Conservation (phyloP, 2,329 filamentous ascomycete genomes). For the Fusarium continuum region DNA sequence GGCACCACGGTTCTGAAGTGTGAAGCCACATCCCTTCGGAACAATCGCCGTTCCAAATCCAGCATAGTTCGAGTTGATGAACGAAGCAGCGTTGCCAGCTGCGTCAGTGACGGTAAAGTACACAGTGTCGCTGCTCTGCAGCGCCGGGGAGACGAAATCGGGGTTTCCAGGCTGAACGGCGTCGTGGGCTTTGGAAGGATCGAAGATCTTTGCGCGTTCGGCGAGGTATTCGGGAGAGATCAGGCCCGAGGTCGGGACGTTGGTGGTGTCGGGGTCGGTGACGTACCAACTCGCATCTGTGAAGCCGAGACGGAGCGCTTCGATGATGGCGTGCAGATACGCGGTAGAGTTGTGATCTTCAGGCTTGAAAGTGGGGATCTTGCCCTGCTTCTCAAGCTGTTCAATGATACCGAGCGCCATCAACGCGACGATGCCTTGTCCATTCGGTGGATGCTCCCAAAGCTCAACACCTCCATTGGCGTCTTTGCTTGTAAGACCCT, state of each 20-base stretch:
- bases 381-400: conserved; percentile 78
- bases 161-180: conserved; percentile 71
- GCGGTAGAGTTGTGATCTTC: conserved; percentile 82
- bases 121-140: conserved; percentile 89
- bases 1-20: conserved; percentile 89
- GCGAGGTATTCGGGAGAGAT: conserved; percentile 79
- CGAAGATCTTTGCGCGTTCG: conserved; percentile 69
- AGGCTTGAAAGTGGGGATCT: conserved; percentile 74
- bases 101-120: conserved; percentile 89
- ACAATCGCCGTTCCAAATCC: conserved; percentile 91
- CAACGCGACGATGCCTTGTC: conserved; percentile 92
- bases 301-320: conserved; percentile 88
- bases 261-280: conserved; percentile 77
- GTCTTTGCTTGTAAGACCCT: conserved; percentile 52
- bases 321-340: conserved; percentile 88
- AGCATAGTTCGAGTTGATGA: conserved; percentile 95
- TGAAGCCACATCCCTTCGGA: conserved; percentile 87
- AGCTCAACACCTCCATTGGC: conserved; percentile 72
- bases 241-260: conserved; percentile 75
- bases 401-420: conserved; percentile 95
- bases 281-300: conserved; percentile 92
- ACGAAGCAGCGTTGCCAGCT: conserved; percentile 88
- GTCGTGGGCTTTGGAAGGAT: conserved; percentile 66
- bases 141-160: conserved; percentile 70
- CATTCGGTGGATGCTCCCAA: conserved; percentile 97